Conservation (phyloP, 2,329 filamentous ascomycete species). For the Epicoccum nigrum region DNA sequence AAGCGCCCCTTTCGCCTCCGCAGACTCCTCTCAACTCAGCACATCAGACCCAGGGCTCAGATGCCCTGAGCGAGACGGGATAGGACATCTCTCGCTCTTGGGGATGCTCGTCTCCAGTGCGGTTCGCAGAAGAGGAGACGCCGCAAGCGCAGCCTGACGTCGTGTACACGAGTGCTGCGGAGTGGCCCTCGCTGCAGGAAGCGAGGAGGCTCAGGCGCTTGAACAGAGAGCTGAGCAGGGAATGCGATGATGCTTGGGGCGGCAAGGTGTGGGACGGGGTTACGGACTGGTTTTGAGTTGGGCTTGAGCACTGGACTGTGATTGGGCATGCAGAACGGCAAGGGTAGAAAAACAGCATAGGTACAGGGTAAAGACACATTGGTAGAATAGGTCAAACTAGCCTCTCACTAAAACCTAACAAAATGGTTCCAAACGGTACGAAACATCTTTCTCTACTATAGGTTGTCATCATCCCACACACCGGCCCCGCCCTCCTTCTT, state of each 20-base stretch:
- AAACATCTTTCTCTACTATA: neutral
- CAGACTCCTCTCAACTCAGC: neutral
- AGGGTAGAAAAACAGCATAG: no score
- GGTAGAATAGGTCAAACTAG: neutral
- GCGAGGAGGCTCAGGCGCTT: conserved; percentile 4
- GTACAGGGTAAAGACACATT: neutral
- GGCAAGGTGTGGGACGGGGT: conserved; percentile 20
- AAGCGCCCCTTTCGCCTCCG: neutral
- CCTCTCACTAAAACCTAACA: neutral
- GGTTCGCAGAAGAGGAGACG: neutral
- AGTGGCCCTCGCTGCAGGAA: conserved; percentile 29
- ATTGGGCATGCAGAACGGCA: neutral
- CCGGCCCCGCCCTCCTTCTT: conserved; percentile 26
- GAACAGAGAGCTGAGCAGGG: neutral
- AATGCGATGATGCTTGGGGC: conserved; percentile 1
- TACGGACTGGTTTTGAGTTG: conserved; percentile 14
- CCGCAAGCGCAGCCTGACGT: neutral
- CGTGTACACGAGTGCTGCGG: conserved; percentile 12
- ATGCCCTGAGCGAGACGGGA: neutral
- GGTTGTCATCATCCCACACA: conserved; percentile 12
- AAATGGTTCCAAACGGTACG: neutral
- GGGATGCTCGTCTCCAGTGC: neutral
- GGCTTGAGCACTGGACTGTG: neutral
- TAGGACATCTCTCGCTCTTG: neutral
- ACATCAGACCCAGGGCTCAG: neutral